Conservation (phyloP, 2,329 filamentous ascomycete genomes). For the Alternaria angustiovoidea region DNA sequence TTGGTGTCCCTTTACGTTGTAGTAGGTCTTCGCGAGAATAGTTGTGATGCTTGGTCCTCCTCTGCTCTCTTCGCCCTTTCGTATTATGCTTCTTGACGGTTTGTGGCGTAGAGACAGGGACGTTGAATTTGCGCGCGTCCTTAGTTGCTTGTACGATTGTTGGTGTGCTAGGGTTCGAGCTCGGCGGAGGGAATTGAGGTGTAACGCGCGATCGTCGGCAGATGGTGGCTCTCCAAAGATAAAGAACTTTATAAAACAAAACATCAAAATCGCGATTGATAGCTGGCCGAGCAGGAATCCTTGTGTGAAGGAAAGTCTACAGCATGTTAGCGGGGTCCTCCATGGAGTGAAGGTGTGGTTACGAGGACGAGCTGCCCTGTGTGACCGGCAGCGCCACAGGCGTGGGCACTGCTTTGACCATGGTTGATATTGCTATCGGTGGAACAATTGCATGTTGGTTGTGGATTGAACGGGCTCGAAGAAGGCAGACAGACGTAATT, state of each 20-base stretch:
- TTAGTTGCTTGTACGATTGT: constrained; percentile 36
- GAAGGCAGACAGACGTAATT: constrained; percentile 11
- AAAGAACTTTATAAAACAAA: constrained; percentile 99
- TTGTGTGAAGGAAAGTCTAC: constrained; percentile 87
- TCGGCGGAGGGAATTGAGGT: constrained; percentile 77
- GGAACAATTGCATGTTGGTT: constrained; percentile 11
- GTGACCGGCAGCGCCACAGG: constrained; percentile 25
- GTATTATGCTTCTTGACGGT: constrained; percentile 57
- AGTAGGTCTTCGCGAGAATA: constrained; percentile 96
- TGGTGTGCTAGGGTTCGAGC: constrained; percentile 76
- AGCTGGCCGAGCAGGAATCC: constrained; percentile 93
- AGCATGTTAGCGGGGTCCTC: constrained; percentile 32
- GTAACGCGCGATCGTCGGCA: constrained; percentile 78
- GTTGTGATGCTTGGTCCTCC: constrained; percentile 87
- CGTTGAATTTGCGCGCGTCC: constrained; percentile 46
- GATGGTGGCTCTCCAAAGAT: constrained; percentile 95
- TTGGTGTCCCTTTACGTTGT: constrained; percentile 94
- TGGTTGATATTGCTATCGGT: constrained; percentile 19
- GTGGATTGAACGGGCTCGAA: not conserved
- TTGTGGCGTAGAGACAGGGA: constrained; percentile 47
- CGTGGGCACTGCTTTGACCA: constrained; percentile 26
- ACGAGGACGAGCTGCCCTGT: constrained; percentile 30
- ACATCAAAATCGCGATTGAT: constrained; percentile 87
- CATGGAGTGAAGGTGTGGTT: not conserved
- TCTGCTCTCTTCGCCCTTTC: constrained; percentile 36